Conservation (phyloP, 1,284 basidiomycete genomes). For the Rhodotorula sp. region DNA sequence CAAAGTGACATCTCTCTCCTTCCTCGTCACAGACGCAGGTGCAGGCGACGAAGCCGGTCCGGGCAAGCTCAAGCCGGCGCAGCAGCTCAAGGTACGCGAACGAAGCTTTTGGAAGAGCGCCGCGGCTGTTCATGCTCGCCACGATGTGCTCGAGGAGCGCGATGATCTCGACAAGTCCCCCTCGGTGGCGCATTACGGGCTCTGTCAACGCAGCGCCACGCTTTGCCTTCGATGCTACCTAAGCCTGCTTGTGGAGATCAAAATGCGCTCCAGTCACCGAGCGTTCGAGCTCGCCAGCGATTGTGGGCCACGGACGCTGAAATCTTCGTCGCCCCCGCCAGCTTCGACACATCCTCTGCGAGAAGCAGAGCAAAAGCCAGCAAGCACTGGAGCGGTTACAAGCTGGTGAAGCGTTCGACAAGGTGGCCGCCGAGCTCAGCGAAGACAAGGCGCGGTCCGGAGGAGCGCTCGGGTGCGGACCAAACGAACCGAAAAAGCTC, state of each 20-base stretch:
- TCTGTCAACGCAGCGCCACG: no score
- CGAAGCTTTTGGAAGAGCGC: not conserved
- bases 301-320: not conserved
- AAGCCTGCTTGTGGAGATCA: no score
- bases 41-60: not conserved
- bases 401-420: constrained; percentile 74
- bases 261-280: no score
- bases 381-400: constrained; percentile 75
- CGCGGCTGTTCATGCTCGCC: no score
- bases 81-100: constrained; percentile 6
- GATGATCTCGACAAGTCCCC: no score
- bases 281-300: no score
- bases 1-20: no score
- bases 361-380: constrained; percentile 72
- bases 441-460: constrained; percentile 75
- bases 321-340: not conserved
- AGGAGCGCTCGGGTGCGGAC: constrained; percentile 21
- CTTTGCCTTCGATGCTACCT: no score
- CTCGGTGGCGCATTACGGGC: no score
- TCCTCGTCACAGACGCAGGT: not conserved
- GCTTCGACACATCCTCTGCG: constrained; percentile 71
- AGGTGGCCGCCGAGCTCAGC: constrained; percentile 73
- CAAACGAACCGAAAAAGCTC: no score
- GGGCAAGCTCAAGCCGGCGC: constrained; percentile 4
- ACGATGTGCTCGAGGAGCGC: no score